Evolutionary conservation across 768 basidiomycete species (phyloP), one percentile per base, ranked within the genome.

Genomic region (Tulasnella sp.): DNA sequence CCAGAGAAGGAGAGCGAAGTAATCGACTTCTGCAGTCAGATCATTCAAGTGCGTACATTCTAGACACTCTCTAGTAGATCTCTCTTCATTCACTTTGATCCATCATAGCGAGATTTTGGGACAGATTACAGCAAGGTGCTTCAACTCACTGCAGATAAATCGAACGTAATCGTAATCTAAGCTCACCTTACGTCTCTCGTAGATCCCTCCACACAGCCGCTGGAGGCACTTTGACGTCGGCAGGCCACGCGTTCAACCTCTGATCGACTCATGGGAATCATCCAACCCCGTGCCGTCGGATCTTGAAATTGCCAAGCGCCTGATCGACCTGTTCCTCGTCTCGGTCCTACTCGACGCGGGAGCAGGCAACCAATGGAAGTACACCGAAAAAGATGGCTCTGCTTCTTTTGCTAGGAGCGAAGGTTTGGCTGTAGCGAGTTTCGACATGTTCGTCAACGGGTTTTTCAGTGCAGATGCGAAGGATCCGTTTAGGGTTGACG

Each of bases 341-440:
- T 95, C 95, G 15, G 97, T 99, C 10, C 87, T 99, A 18, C 90
- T 99, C 46, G 97, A 99, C 81, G 97, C 96, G 0, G 96, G 96
- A 1, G 97, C 96, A 0, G 97, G 96, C 0, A 91, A 89, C 77
- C 82, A 85, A 1, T 99, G 96, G 96, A 84, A 84, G 15, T 99
- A 92, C 84, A 86, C 85, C 9, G 95, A 96, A 78, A 85, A 83
- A 0, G 82, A 81, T 2, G 83, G 81, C 81, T 88, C 89, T 0
- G 89, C 86, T 77, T 85, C 83, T 0, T 95, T 90, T 83, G 82
- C 85, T 74, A 87, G 92, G 81, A 96, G 89, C 6, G 93, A 91
- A 82, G 97, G 97, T 0, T 85, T 99, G 7, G 97, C 91, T 0
- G 91, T 98, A 6, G 97, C 95, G 0, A 95, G 93, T 82, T 85